Evolutionary conservation across 2,329 filamentous ascomycete genomes (phyloP).

Genomic region (Alternaria panax): DNA sequence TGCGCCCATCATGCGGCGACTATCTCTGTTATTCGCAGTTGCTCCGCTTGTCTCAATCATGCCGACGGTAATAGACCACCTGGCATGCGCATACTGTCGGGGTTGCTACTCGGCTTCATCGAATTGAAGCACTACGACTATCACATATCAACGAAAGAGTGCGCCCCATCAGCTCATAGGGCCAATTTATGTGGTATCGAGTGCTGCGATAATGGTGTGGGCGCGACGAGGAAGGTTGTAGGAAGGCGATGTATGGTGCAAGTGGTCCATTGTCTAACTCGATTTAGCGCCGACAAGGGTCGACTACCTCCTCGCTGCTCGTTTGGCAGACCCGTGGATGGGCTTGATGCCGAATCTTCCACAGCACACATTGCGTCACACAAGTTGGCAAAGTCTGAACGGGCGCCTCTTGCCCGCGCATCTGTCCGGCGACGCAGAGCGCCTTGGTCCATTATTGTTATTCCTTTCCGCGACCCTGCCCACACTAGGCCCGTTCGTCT

Average conservation of each 20-base stretch:
- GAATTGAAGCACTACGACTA: neutral
- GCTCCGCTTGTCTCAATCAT: slow-evolving; percentile 11
- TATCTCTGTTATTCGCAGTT: slow-evolving; percentile 17
- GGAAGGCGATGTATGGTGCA: slow-evolving; percentile 34
- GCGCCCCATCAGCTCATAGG: neutral
- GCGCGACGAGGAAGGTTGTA: slow-evolving; percentile 29
- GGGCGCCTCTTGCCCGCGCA: neutral
- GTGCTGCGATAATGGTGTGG: slow-evolving; percentile 18
- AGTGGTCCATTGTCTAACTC: slow-evolving; percentile 19
- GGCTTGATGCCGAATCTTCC: slow-evolving; percentile 18
- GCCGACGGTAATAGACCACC: neutral
- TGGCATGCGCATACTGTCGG: neutral
- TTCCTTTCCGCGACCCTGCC: slow-evolving; percentile 12
- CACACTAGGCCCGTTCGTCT: slow-evolving; percentile 21
- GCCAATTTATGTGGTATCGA: neutral
- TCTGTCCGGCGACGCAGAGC: slow-evolving; percentile 7
- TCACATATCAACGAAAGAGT: neutral
- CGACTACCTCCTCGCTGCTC: slow-evolving; percentile 14
- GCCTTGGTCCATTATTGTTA: slow-evolving; percentile 3
- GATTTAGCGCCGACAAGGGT: slow-evolving; percentile 23
- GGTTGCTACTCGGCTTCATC: neutral
- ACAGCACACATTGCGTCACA: slow-evolving; percentile 17
- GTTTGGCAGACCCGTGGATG: slow-evolving; percentile 15
- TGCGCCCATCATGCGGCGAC: slow-evolving; percentile 10
- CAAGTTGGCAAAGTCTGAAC: slow-evolving; percentile 3